These are phyloP conservation scores for Fusarium protoensiforme DNA, from an alignment of 2,329 filamentous ascomycete genomes.

Conservation along the genomic window DNA sequence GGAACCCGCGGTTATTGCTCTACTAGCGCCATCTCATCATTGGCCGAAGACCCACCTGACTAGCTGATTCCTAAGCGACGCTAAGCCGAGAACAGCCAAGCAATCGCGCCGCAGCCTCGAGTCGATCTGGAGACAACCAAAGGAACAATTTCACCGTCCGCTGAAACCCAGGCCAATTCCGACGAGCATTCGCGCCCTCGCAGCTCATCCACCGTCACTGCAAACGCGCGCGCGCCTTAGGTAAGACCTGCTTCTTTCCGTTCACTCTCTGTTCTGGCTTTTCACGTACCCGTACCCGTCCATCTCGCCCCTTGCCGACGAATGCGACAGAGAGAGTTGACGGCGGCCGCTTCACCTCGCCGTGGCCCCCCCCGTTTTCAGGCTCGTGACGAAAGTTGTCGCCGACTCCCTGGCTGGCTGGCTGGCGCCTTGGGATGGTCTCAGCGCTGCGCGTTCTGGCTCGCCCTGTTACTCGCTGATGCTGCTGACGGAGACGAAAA, in stretches of 20 bases:
- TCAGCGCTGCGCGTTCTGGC: constrained; percentile 42
- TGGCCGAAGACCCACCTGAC: constrained; percentile 30
- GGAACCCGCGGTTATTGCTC: not conserved
- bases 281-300: constrained; percentile 29
- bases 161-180: constrained; percentile 48
- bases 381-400: constrained; percentile 10
- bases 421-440: constrained; percentile 32
- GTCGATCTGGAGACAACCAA: constrained; percentile 33
- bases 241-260: constrained; percentile 45
- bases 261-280: constrained; percentile 22
- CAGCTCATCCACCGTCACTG: constrained; percentile 41
- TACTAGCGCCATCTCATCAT: constrained; percentile 33
- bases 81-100: constrained; percentile 47
- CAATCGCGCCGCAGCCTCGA: constrained; percentile 33
- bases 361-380: constrained; percentile 17
- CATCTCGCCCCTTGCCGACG: constrained; percentile 12
- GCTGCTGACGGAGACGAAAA: constrained; percentile 45
- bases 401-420: constrained; percentile 22
- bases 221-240: constrained; percentile 45
- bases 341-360: constrained; percentile 32
- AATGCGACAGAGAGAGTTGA: constrained; percentile 35
- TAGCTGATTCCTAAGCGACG: constrained; percentile 33
- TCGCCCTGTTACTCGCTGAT: constrained; percentile 10
- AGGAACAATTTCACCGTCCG: constrained; percentile 43
- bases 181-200: constrained; percentile 43